These are phyloP conservation scores for Amphirosellinia nigrospora DNA, from an alignment of 495 filamentous ascomycete genomes.

Conservation along the genomic window DNA sequence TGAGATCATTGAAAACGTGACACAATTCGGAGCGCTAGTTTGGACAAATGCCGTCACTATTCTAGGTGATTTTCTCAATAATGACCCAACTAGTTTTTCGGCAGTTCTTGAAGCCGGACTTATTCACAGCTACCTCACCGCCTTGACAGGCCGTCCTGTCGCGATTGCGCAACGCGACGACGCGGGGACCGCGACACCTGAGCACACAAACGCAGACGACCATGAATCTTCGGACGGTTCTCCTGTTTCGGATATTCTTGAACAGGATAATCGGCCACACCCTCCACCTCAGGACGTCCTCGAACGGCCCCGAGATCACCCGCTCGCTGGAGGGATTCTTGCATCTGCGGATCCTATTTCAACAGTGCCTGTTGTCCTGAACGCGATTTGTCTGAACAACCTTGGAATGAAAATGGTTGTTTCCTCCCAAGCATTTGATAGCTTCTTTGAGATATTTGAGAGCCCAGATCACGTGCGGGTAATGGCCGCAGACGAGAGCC, in stretches of 20 bases:
- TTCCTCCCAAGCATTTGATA: slow-evolving; percentile 77
- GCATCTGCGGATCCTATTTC: slow-evolving; percentile 84
- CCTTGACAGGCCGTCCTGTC: slow-evolving; percentile 69
- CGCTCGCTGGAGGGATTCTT: slow-evolving; percentile 76
- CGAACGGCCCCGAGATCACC: slow-evolving; percentile 46
- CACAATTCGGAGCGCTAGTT: slow-evolving; percentile 83
- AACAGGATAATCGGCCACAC: slow-evolving; percentile 50
- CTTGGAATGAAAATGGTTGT: slow-evolving; percentile 89
- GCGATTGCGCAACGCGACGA: slow-evolving; percentile 46
- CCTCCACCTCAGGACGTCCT: slow-evolving; percentile 51
- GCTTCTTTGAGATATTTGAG: slow-evolving; percentile 93
- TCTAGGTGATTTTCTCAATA: slow-evolving; percentile 95
- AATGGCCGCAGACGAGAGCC: slow-evolving; percentile 73
- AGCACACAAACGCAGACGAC: slow-evolving; percentile 36
- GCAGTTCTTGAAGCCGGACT: slow-evolving; percentile 94
- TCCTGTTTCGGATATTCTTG: slow-evolving; percentile 48
- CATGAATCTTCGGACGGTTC: slow-evolving; percentile 44
- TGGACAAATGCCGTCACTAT: slow-evolving; percentile 94
- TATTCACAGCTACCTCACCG: slow-evolving; percentile 79
- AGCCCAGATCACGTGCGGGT: slow-evolving; percentile 86
- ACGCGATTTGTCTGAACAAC: slow-evolving; percentile 91
- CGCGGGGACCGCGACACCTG: slow-evolving; percentile 34
- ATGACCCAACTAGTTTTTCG: slow-evolving; percentile 96
- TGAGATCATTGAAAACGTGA: slow-evolving; percentile 78
- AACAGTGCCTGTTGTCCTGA: slow-evolving; percentile 83